Percentiles rank a stretch among this genome's conserved stretches.
Evolutionary conservation across 2,329 filamentous ascomycete species (phyloP).

Genomic region (Pseudogymnoascus sp.): DNA sequence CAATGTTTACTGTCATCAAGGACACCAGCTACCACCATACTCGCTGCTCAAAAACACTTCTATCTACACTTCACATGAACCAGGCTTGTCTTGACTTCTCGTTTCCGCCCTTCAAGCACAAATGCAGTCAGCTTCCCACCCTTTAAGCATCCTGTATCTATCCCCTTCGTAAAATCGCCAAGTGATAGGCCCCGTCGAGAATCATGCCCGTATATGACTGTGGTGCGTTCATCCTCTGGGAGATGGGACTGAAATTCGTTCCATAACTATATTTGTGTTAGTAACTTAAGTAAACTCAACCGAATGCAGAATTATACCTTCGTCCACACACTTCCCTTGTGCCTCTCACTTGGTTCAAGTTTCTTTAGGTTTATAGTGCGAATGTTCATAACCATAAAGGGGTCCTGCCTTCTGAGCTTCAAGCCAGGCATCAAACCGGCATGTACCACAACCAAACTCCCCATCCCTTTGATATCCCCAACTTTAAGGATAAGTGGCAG

Average conservation of each 20-base stretch:
- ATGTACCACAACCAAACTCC: conserved; percentile 71
- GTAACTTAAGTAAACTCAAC: background rate
- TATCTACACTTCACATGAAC: conserved; percentile 26
- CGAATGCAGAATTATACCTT: conserved; percentile 23
- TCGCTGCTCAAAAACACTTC: background rate
- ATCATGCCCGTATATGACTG: conserved; percentile 86
- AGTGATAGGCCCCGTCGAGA: conserved; percentile 63
- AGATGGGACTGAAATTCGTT: conserved; percentile 41
- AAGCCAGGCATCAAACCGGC: conserved; percentile 77
- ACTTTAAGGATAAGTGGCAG: conserved; percentile 75
- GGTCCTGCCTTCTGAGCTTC: conserved; percentile 62
- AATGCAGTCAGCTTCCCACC: conserved; percentile 72
- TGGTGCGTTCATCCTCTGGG: conserved; percentile 40
- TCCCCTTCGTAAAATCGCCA: conserved; percentile 67
- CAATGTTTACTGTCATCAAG: background rate
- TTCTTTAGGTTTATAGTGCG: conserved; percentile 44
- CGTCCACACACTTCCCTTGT: conserved; percentile 25
- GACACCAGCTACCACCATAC: background rate
- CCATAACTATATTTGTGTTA: conserved; percentile 41
- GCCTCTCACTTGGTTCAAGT: conserved; percentile 23
- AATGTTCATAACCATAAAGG: conserved; percentile 88
- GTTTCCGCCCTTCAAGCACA: conserved; percentile 56
- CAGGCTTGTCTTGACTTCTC: conserved; percentile 25
- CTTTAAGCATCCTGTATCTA: conserved; percentile 77
- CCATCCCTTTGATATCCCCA: conserved; percentile 53